phyloP scores from a whole-genome alignment of 306 rosid genomes.

The Dryas drummondii region DNA sequence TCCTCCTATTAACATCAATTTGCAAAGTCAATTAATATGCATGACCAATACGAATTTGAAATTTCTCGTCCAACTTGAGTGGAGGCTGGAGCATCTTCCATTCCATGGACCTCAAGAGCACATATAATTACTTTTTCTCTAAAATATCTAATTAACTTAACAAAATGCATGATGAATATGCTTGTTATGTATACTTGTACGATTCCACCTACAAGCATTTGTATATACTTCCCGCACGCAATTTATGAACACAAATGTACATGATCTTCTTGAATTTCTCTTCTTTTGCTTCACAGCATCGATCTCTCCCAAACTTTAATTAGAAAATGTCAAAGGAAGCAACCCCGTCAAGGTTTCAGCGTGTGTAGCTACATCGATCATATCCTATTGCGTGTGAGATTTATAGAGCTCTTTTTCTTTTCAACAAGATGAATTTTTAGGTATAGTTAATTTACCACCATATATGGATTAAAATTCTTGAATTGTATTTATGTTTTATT shows the following conservation, averaged over 20 bases:
- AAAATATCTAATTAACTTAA: background rate
- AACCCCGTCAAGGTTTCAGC: background rate
- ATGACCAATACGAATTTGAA: background rate
- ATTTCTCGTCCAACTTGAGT: background rate
- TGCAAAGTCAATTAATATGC: background rate
- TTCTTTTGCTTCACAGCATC: slow-evolving; percentile 5
- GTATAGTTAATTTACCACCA: background rate
- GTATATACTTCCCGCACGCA: slow-evolving; percentile 10
- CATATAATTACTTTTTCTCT: background rate
- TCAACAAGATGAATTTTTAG: background rate
- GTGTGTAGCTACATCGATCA: no score
- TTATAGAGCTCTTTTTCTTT: background rate
- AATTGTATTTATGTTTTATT: background rate
- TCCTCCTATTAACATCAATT: background rate
- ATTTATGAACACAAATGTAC: background rate
- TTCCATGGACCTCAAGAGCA: background rate
- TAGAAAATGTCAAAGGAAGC: background rate
- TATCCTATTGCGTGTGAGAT: background rate
- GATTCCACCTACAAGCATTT: background rate
- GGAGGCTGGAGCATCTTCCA: background rate
- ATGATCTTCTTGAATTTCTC: background rate
- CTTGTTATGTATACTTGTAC: background rate
- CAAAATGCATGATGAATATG: background rate
- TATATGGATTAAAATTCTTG: background rate
- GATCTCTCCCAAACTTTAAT: background rate